phyloP scores from a whole-genome alignment of 495 filamentous ascomycete genomes.

The Xylaria grammica region DNA sequence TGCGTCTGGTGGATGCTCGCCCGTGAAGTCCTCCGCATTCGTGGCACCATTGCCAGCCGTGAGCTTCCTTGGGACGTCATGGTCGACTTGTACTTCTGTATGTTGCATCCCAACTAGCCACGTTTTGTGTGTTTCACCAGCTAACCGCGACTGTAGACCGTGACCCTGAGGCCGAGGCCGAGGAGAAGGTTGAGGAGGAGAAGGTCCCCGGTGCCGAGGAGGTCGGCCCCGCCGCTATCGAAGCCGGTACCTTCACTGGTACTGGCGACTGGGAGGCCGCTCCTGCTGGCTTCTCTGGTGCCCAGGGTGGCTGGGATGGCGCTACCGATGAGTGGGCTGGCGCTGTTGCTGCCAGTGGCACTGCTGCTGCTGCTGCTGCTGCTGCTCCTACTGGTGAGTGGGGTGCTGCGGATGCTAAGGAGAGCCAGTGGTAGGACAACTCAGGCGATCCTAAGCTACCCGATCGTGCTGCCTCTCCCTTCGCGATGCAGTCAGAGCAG shows the following conservation, averaged over 20 bases:
- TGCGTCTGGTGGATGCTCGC: slow-evolving; percentile 99
- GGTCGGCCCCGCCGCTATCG: slow-evolving; percentile 77
- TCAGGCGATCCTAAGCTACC: background rate
- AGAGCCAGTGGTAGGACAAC: slow-evolving; percentile 67
- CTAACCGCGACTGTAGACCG: slow-evolving; percentile 65
- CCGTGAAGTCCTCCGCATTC: slow-evolving; percentile 98
- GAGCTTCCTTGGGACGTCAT: slow-evolving; percentile 98
- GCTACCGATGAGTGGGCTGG: slow-evolving; percentile 50
- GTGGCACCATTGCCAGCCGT: slow-evolving; percentile 90
- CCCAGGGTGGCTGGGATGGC: slow-evolving; percentile 78
- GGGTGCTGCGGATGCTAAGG: slow-evolving; percentile 65
- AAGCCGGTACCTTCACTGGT: slow-evolving; percentile 71
- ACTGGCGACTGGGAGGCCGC: slow-evolving; percentile 75
- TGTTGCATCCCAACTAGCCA: slow-evolving; percentile 26
- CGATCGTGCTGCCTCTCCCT: background rate
- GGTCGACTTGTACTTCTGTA: slow-evolving; percentile 99
- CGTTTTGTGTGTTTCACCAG: background rate
- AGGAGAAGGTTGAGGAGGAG: slow-evolving; percentile 78
- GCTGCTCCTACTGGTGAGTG: slow-evolving; percentile 64
- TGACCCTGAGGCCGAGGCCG: slow-evolving; percentile 97
- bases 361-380: slow-evolving; percentile 45
- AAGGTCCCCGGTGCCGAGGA: slow-evolving; percentile 82
- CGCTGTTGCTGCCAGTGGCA: slow-evolving; percentile 44
- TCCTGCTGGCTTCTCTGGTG: slow-evolving; percentile 65
- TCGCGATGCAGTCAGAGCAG: background rate